Evolutionary conservation across 2,329 filamentous ascomycete species (phyloP).

Genomic region (Grosmannia huntii): DNA sequence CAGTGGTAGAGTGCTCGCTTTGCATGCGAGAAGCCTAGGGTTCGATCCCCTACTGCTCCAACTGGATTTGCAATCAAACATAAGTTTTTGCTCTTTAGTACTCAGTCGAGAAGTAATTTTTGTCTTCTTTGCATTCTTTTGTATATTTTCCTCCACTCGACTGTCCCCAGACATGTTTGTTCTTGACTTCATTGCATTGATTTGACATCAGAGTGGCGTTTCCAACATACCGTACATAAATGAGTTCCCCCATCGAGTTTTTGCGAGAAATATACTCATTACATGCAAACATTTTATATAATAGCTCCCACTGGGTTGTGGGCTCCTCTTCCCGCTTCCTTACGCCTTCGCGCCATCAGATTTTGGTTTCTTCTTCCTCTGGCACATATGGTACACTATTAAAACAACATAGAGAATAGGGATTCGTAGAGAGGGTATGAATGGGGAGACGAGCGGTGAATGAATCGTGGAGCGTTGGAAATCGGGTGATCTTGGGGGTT

Average conservation of each 20-base stretch:
- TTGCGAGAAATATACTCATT: background rate
- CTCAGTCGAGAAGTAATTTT: background rate
- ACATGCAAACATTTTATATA: conserved; percentile 1
- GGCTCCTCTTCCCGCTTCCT: too few species aligned
- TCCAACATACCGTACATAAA: background rate
- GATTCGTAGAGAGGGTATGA: background rate
- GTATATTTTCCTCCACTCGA: background rate
- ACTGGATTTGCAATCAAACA: background rate
- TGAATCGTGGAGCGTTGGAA: background rate
- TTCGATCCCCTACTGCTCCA: conserved; percentile 18
- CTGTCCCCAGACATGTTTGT: background rate
- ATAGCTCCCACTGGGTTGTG: too few species aligned
- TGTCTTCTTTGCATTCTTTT: background rate
- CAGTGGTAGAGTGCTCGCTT: conserved; percentile 21
- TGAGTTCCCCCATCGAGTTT: background rate
- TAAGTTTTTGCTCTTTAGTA: background rate
- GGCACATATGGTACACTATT: conserved; percentile 1
- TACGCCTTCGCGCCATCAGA: background rate
- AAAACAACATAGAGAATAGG: background rate
- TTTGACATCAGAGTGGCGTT: conserved; percentile 1
- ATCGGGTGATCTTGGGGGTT: background rate
- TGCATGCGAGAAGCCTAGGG: conserved; percentile 21
- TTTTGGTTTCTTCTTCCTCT: background rate
- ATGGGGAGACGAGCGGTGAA: background rate
- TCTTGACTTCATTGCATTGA: conserved; percentile 3